Evolutionary conservation across 2,329 filamentous ascomycete genomes (phyloP).

Genomic region (Dendrostoma leiphaemia): DNA sequence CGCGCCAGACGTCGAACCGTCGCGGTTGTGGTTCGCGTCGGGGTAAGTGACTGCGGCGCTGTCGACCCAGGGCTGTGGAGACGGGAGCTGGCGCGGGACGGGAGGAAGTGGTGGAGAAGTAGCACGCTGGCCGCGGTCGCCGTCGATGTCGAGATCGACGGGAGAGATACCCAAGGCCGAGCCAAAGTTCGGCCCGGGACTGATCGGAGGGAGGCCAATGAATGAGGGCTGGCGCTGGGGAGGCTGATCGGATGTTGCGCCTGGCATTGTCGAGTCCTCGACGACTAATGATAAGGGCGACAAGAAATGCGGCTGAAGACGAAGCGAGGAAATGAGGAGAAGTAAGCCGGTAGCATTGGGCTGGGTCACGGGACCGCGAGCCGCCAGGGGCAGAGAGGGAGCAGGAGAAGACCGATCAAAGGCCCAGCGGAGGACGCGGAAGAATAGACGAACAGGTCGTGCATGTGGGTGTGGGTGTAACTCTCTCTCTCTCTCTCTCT

Average conservation of each 20-base stretch:
- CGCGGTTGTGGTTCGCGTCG: not conserved
- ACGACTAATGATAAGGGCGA: not conserved
- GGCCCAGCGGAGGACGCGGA: not conserved
- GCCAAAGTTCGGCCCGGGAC: constrained; percentile 22
- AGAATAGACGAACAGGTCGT: not conserved
- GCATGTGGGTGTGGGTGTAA: not conserved
- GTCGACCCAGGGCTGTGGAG: constrained; percentile 19
- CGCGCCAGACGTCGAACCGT: not conserved
- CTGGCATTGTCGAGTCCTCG: constrained; percentile 15
- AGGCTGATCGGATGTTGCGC: constrained; percentile 10
- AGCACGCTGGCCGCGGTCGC: constrained; percentile 18
- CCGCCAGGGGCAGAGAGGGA: not conserved
- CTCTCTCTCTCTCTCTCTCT: not conserved
- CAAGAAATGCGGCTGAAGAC: not conserved
- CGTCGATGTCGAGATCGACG: constrained; percentile 32
- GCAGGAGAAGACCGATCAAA: not conserved
- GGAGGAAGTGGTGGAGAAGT: constrained; percentile 7
- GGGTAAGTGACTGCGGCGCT: constrained; percentile 7
- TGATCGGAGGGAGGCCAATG: constrained; percentile 56
- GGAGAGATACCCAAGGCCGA: constrained; percentile 53
- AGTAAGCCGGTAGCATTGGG: not conserved
- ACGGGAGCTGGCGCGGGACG: constrained; percentile 4
- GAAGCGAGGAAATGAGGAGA: not conserved
- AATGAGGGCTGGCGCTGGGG: constrained; percentile 50
- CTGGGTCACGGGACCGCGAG: not conserved